Conservation (phyloP, 805 yeast genomes). For the Kodamaea kakaduensis region DNA sequence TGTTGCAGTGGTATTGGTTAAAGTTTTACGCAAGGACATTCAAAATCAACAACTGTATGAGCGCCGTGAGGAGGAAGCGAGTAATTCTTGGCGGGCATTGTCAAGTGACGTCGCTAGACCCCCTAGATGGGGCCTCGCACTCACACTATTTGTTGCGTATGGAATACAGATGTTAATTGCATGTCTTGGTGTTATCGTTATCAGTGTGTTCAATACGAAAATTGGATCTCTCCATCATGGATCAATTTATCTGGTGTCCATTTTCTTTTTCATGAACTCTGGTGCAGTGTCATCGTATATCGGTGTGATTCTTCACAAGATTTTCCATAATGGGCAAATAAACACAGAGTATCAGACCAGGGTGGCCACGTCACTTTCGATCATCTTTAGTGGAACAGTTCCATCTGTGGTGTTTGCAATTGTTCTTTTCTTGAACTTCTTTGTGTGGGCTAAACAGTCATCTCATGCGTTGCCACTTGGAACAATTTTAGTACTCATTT, state of each 20-base stretch:
- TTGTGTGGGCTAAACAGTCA: slow-evolving; percentile 74
- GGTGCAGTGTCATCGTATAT: slow-evolving; percentile 73
- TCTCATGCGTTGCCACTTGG: slow-evolving; percentile 77
- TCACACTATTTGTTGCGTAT: slow-evolving; percentile 61
- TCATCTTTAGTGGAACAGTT: slow-evolving; percentile 35
- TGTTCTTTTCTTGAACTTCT: slow-evolving; percentile 55
- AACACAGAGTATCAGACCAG: slow-evolving; percentile 18
- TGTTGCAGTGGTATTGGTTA: slow-evolving; percentile 60
- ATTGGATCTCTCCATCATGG: slow-evolving; percentile 53
- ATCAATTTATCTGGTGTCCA: slow-evolving; percentile 57
- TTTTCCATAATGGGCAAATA: slow-evolving; percentile 43
- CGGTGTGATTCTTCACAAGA: slow-evolving; percentile 59
- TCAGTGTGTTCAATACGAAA: slow-evolving; percentile 41
- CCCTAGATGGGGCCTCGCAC: slow-evolving; percentile 45
- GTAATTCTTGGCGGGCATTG: slow-evolving; percentile 47
- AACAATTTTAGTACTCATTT: slow-evolving; percentile 57
- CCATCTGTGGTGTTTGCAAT: slow-evolving; percentile 48
- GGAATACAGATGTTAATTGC: slow-evolving; percentile 74
- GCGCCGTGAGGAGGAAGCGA: slow-evolving; percentile 7
- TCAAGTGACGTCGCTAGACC: slow-evolving; percentile 49
- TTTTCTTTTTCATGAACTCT: slow-evolving; percentile 59
- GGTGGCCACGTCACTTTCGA: slow-evolving; percentile 18
- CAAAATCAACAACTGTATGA: slow-evolving; percentile 20
- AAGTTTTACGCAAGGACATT: slow-evolving; percentile 52
- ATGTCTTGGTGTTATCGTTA: slow-evolving; percentile 53